phyloP scores from a whole-genome alignment of 2,329 filamentous ascomycete genomes.

The Mycosphaerelloides madeirae region DNA sequence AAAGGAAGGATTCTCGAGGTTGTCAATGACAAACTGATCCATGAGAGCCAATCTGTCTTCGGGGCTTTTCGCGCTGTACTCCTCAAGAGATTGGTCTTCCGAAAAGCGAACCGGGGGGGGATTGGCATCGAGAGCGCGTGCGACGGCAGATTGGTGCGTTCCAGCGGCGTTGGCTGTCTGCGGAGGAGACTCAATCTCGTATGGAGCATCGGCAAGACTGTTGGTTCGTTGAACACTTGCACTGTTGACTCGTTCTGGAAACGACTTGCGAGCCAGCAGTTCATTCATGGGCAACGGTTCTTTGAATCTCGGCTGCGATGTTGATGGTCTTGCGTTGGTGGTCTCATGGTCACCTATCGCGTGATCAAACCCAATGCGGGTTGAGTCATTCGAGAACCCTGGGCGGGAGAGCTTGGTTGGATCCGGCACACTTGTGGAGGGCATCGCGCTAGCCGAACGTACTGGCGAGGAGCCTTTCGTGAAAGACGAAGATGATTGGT shows the following conservation, averaged over 20 bases:
- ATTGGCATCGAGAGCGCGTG: background rate
- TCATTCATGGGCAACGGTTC: conserved; percentile 13
- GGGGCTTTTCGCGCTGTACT: conserved; percentile 37
- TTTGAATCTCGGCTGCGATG: too few species aligned
- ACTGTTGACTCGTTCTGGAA: conserved; percentile 12
- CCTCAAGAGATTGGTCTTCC: conserved; percentile 13
- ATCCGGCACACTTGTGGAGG: background rate
- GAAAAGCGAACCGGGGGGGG: background rate
- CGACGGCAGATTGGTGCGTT: background rate
- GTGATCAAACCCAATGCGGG: too few species aligned
- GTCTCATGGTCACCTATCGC: too few species aligned
- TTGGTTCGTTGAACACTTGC: conserved; percentile 14
- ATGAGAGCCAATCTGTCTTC: conserved; percentile 41
- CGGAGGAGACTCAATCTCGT: conserved; percentile 23
- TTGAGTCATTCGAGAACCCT: too few species aligned
- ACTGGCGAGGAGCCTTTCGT: too few species aligned
- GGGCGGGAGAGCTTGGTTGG: background rate
- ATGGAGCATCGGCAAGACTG: conserved; percentile 25
- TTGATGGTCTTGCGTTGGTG: too few species aligned
- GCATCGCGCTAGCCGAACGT: background rate
- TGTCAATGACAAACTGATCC: conserved; percentile 49
- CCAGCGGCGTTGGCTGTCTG: background rate
- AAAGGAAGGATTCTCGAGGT: conserved; percentile 48
- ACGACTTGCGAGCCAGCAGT: conserved; percentile 8
- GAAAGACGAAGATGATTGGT: too few species aligned